Base-by-base conservation (phyloP, 352 stramenopile species). In the Stephanocyclus meneghinianus region DNA sequence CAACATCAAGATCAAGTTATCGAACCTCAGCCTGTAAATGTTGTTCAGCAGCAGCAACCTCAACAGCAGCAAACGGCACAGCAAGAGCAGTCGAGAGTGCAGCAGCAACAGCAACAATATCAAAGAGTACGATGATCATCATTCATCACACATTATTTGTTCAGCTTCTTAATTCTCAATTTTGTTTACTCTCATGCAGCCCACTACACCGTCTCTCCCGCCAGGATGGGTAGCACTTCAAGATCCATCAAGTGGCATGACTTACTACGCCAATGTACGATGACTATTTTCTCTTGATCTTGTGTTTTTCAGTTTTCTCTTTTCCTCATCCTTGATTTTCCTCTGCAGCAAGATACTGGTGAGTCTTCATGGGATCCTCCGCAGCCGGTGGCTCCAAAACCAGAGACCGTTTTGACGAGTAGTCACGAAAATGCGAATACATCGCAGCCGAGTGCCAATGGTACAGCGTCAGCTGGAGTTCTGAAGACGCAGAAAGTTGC, bases 341-440 rank as follows among this genome's bases (percentile, higher is more conserved):
- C 1, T 45, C 0, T 42, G 16, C 21, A 63, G 55, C 94, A 95
- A 57, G 86, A 95, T n/a, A 99, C 97, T n/a, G 96, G 96, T 13
- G 94, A 98, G 89, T 98, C 96, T 32, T 97, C 96, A 50, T 99
- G 97, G 97, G 97, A 98, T 63, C 95, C 94, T 61, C 97, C 97
- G 18, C 71, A 72, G 13, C 74, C 65, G 44, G 47, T 77, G 37
- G 74, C 74, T 48, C 74, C 80, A 53, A 71, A 72, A 13, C 82
- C 74, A 63, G 56, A 64, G 26, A 72, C 71, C 62, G 13, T 37
- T 32, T 7, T n/a, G 26, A 53, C 51, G 57, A 48, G 51, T 48
- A 35, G 16, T 32, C 57, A 66, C 2, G 57, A 55, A 50, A 55
- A 11, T 18, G 67, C 35, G 35, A 69, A 70, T 60, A 16, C 67